Evolutionary conservation across 768 basidiomycete species (phyloP), one percentile per base, ranked within the genome.

Genomic region (Panaeolus cyanescens): DNA sequence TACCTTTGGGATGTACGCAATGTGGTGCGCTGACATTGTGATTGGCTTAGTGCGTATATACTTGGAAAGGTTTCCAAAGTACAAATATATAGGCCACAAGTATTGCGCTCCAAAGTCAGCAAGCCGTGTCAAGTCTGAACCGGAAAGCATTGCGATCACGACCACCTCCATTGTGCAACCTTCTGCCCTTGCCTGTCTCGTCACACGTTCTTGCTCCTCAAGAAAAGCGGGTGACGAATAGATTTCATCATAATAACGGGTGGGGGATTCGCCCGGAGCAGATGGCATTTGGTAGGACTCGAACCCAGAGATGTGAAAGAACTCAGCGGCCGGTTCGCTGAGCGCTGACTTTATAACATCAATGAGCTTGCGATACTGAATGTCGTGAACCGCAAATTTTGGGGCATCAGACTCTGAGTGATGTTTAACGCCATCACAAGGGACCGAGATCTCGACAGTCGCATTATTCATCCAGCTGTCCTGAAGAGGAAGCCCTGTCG

Each of bases 31-130:
- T 1, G 77, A 66, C 17, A 64, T 59, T 0, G 64, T 58, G 2
- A 40, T 59, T 1, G 77, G 76, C 22, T 67, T 65, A 1, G 57
- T 58, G 5, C 74, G 67, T 0, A 60, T 59, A 56, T 79, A 80
- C 61, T 82, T 83, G 0, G 79, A 76, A 15, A 71, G 62, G 58
- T 77, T 77, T 0, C 76, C 79, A 36, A 80, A 59, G 36, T 64
- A 66, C 34, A 70, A 36, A 54, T 77, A 77, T 3, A 75, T 62
- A 1, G 75, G 76, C 75, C 76, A 77, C 1, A 73, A 58, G 3
- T 68, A 65, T 2, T 73, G 70, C 7, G 56, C 70, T 1, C 77
- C 75, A 62, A 78, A 78, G 36, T 67, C 66, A 12, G 77, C 67
- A 8, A 75, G 61, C 45, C 71, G 68, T 2, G 76, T 77, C 0